Evolutionary conservation across 495 filamentous ascomycete genomes (phyloP).

Genomic region (Wilcoxina mikolae): DNA sequence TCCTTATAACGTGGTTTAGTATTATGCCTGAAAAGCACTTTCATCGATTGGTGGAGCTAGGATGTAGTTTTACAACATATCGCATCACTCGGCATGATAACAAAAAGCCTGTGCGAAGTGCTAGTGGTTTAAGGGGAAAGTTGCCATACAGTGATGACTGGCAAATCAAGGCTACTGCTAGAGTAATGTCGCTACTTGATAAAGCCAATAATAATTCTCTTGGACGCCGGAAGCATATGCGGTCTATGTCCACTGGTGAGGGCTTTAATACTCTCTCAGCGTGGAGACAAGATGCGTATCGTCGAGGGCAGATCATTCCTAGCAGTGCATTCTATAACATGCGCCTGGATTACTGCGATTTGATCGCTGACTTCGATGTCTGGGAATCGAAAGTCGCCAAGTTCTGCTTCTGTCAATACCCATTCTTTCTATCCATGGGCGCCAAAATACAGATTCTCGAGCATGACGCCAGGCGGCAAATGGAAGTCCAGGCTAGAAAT

Average conservation of each 20-base stretch:
- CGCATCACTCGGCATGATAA: slow-evolving; percentile 60
- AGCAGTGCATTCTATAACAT: slow-evolving; percentile 81
- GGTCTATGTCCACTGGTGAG: neutral
- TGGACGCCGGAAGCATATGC: neutral
- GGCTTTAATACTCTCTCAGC: neutral
- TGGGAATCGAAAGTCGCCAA: slow-evolving; percentile 66
- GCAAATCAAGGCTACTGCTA: slow-evolving; percentile 73
- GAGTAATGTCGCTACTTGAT: slow-evolving; percentile 70
- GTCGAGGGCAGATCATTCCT: slow-evolving; percentile 51
- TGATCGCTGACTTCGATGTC: slow-evolving; percentile 73
- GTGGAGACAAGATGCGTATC: slow-evolving; percentile 32
- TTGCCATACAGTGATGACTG: slow-evolving; percentile 71
- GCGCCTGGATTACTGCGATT: slow-evolving; percentile 67
- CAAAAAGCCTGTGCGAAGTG: slow-evolving; percentile 29
- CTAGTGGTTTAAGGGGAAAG: slow-evolving; percentile 29
- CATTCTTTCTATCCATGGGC: slow-evolving; percentile 85
- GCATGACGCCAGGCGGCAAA: slow-evolving; percentile 78
- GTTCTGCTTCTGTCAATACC: slow-evolving; percentile 89
- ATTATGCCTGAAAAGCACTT: slow-evolving; percentile 55
- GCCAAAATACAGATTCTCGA: slow-evolving; percentile 88
- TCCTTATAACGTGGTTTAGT: slow-evolving; percentile 75
- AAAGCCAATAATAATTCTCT: slow-evolving; percentile 50
- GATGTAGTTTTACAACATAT: slow-evolving; percentile 70
- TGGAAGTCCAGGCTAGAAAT: slow-evolving; percentile 78
- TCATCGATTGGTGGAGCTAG: slow-evolving; percentile 55